These are phyloP conservation scores for Paralagenidium karlingii DNA, from an alignment of 352 stramenopile species.

Conservation along the genomic window DNA sequence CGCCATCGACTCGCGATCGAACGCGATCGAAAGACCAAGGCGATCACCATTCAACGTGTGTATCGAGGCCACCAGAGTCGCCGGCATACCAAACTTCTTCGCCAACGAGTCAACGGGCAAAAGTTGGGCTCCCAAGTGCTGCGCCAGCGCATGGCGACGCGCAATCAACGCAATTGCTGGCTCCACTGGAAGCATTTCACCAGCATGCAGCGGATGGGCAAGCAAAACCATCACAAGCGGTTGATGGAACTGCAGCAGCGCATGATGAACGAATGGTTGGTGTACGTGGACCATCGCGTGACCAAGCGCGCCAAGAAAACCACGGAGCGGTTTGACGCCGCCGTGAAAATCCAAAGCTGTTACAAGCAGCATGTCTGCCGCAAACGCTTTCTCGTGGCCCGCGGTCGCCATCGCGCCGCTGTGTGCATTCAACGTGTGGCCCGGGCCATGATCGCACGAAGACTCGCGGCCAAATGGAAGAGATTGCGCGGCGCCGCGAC, in stretches of 20 bases:
- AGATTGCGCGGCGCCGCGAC: conserved; percentile 26
- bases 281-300: conserved; percentile 11
- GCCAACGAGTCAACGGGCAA: conserved; percentile 19
- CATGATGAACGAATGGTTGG: conserved; percentile 9
- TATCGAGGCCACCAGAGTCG: conserved; percentile 32
- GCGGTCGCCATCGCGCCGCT: conserved; percentile 26
- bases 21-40: conserved; percentile 10
- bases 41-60: conserved; percentile 32
- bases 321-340: conserved; percentile 18
- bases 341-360: conserved; percentile 53
- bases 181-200: background rate
- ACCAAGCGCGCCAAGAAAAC: conserved; percentile 22
- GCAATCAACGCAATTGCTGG: no score
- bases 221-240: conserved; percentile 22
- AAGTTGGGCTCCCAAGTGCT: conserved; percentile 11
- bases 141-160: conserved; percentile 22
- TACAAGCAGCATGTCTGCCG: conserved; percentile 45
- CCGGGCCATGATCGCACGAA: conserved; percentile 26
- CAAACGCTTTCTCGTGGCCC: conserved; percentile 17
- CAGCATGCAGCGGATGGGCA: conserved; percentile 6
- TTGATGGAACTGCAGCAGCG: conserved; percentile 3
- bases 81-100: conserved; percentile 2
- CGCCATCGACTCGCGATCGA: conserved; percentile 29
- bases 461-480: conserved; percentile 17
- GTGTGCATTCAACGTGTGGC: conserved; percentile 41